Evolutionary conservation across 2,329 filamentous ascomycete genomes (phyloP), one percentile per base, ranked within the genome.

Genomic region (Microcyclosporella mali): DNA sequence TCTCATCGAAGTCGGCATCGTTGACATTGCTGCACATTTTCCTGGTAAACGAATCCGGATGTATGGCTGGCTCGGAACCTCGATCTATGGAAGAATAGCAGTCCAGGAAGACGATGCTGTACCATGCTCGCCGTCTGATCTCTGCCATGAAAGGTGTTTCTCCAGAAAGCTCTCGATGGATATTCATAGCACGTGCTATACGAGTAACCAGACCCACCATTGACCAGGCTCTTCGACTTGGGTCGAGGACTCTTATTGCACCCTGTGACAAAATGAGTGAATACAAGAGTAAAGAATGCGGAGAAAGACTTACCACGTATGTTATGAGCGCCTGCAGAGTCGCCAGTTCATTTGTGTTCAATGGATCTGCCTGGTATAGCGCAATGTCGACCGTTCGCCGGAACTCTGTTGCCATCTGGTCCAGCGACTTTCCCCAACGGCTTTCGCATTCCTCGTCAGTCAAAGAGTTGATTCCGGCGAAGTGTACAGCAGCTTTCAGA

Each of bases 101-200:
- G 37, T 64, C 61, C 12, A 63, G 38, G 6, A 63, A 56, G 11
- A 59, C 49, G 4, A 65, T 49, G 2, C 47, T 45, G 38, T 59
- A 56, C 61, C 61, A 65, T 9, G 59, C 32, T 7, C 61, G 53
- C 9, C 60, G 55, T 14, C 58, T 47, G n/a, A 61, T 47, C 43
- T 65, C 61, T 6, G 47, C 53, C 14, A 57, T 45, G 45, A 55
- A 64, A 1, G 56, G 45, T 0, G 56, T 46, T 30, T 53, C 46
- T 6, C 41, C 50, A 3, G 33, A 29, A 4, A 43, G 39, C 36
- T 64, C 61, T 14, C 49, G 48, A 34, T 65, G 56, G 6, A 65
- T 46, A 12, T 50, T 52, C 45, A 58, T 56, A 0, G 58, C 59
- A n/a, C 52, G 53, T 4, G 58, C 62, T 27, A 64, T 58, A n/a